phyloP scores from a whole-genome alignment of 495 filamentous ascomycete genomes.

The Xylaria acuta region DNA sequence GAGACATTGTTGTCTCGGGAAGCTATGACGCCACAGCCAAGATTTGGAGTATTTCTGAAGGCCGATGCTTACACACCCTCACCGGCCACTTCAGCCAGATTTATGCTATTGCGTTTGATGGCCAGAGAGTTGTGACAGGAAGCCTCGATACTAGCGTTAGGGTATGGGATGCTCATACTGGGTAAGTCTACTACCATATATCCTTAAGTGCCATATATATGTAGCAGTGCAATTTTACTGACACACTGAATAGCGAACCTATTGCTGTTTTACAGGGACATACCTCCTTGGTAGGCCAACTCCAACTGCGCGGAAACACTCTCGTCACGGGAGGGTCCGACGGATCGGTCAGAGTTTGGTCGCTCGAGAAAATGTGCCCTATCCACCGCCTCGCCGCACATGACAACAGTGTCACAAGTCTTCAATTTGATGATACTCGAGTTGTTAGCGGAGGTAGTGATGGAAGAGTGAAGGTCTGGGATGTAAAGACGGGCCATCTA shows the following conservation, averaged over 20 bases:
- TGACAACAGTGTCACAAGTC: conserved; percentile 95
- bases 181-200: conserved; percentile 59
- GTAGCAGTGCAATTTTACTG: conserved; percentile 30
- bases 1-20: conserved; percentile 92
- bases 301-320: conserved; percentile 93
- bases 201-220: neutral
- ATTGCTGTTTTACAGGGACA: conserved; percentile 95
- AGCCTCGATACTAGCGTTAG: conserved; percentile 96
- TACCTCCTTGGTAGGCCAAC: conserved; percentile 94
- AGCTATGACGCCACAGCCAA: conserved; percentile 97
- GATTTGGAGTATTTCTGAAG: conserved; percentile 96
- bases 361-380: conserved; percentile 81
- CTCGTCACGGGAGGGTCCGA: conserved; percentile 96
- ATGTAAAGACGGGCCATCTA: conserved; percentile 85
- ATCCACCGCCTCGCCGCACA: conserved; percentile 97
- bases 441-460: conserved; percentile 96
- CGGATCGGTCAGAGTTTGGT: conserved; percentile 95
- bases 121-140: conserved; percentile 89
- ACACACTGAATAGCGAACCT: conserved; percentile 63
- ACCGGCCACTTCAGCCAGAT: conserved; percentile 99
- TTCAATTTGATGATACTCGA: conserved; percentile 93
- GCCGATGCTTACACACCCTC: conserved; percentile 85
- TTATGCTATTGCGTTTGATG: conserved; percentile 97
- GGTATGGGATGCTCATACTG: conserved; percentile 93
- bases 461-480: conserved; percentile 97